Base-by-base conservation (phyloP, 352 stramenopile species). In the Phytophthora citricola region DNA sequence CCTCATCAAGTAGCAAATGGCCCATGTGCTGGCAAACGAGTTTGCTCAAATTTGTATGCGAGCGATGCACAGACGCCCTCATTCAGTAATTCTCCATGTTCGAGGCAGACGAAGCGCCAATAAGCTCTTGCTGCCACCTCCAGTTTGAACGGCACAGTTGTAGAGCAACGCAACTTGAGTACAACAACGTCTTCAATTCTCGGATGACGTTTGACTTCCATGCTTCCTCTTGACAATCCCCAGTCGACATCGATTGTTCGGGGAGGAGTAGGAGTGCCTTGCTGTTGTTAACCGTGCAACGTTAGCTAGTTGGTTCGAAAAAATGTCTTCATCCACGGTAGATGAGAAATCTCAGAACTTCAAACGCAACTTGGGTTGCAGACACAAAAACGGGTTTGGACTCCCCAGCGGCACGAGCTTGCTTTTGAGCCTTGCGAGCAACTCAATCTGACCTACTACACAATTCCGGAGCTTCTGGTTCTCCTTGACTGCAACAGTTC, bases 141-240 rank as follows among this genome's bases (percentile, higher is more conserved):
- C 29, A 72, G 43, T 3, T 47, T 44, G 32, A 72, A 72, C 14
- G 63, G 63, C 22, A 72, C 44, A 4, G 26, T 58, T 32, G 52
- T 58, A 2, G 44, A 22, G 32, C 47, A 66, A 24, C 62, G 63
- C 36, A 58, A 10, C 12, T 72, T 58, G 20, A 71, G 7, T 5
- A 50, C 10, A 31, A 63, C 29, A n/a, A 47, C 47, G n/a, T 22
- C 36, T 10, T 44, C 43, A 26, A 40, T 6, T 10, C 14, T 47
- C 9, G 31, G 46, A 22, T 64, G 27, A 10, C 8, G 24, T 6
- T 36, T 65, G 5, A 70, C 17, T 22, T 17, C 22, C 29, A 36
- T n/a, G 1, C 50, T 39, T 0, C 61, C 53, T 32, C 54, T 58
- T 5, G 24, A 47, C 12, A 64, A 48, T 0, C 46, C 45, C 17